Base-by-base conservation (phyloP, 106 monocot species). In the Dactylorhiza incarnata region DNA sequence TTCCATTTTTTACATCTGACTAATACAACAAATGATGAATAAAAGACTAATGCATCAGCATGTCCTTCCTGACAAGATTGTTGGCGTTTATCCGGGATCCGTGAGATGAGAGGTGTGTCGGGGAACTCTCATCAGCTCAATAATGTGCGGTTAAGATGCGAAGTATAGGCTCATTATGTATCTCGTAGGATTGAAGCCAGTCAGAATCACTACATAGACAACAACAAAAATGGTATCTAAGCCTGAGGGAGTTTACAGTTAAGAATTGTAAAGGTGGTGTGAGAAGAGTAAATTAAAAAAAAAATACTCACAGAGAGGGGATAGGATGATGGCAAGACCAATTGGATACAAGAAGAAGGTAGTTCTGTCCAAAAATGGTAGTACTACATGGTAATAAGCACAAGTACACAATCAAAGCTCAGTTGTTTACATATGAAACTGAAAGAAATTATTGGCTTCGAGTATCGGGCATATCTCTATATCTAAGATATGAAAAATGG, bases 311-410 rank as follows among this genome's bases (percentile, higher is more conserved):
- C 97, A 81, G 17, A 99, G 84, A 61, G 97, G 97, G 22, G 89
- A 89, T 15, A 99, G 83, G 77, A 99, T 86, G 74, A 99, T 91
- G 58, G 86, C 85, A 26, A 99, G 83, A 49, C 97, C 97, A 78
- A 99, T 91, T 25, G 97, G 97, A 78, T 99, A 99, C 80, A 99
- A 81, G 89, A 99, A 99, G 79, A 99, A 89, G 37, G 94, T 99
- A 23, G 94, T 94, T 81, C 91, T 94, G 68, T 94, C 97, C 89
- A 99, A 82, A 84, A 99, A 94, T 53, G 97, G 97, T 14, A 99
- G 85, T 9, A 99, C 97, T 99, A 89, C 80, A 81, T 7, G 37
- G 37, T 37, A 49, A 12, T 44, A 23, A 72, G 12, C 47, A 12
- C 65, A 24, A 11, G 37, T n/a, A n/a, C 29, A 65, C 19, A 65